Evolutionary conservation across 495 filamentous ascomycete species (phyloP).

Genomic region (Alectoria sarmentosa): DNA sequence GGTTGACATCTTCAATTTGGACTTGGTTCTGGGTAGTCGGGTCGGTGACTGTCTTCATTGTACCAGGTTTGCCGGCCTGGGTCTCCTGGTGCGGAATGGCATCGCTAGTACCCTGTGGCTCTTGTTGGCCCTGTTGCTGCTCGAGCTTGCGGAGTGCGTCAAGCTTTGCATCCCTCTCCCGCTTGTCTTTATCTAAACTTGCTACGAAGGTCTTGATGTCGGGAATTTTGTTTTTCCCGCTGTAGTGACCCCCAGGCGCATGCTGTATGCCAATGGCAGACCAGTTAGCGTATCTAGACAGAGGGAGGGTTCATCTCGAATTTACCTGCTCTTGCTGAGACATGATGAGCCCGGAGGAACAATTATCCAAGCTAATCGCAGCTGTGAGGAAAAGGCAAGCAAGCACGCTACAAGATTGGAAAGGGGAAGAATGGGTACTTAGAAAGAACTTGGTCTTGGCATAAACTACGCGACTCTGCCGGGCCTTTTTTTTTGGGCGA

Average conservation of each 20-base stretch:
- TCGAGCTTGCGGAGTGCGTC: slow-evolving; percentile 42
- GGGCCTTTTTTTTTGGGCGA: neutral
- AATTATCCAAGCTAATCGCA: neutral
- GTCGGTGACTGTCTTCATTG: slow-evolving; percentile 69
- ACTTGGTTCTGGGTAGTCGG: slow-evolving; percentile 81
- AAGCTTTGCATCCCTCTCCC: slow-evolving; percentile 60
- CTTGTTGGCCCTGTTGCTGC: slow-evolving; percentile 28
- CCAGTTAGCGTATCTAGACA: neutral
- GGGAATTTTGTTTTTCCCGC: slow-evolving; percentile 47
- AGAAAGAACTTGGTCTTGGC: no score
- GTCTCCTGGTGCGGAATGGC: slow-evolving; percentile 35
- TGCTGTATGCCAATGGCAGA: slow-evolving; percentile 14
- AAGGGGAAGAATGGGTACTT: neutral
- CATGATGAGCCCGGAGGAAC: slow-evolving; percentile 11
- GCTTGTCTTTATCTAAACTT: slow-evolving; percentile 69
- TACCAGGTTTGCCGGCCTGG: slow-evolving; percentile 42
- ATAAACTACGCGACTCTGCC: slow-evolving; percentile 2
- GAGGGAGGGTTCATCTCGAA: neutral
- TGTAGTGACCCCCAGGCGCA: slow-evolving; percentile 27
- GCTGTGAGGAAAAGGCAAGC: neutral
- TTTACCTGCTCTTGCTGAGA: slow-evolving; percentile 25
- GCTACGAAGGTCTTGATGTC: slow-evolving; percentile 81
- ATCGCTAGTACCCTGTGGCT: slow-evolving; percentile 29
- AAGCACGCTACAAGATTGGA: no score
- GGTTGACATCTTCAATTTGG: slow-evolving; percentile 74